Evolutionary conservation across 2,329 filamentous ascomycete species (phyloP), one percentile per base, ranked within the genome.

Genomic region (Spiromastix sp.): DNA sequence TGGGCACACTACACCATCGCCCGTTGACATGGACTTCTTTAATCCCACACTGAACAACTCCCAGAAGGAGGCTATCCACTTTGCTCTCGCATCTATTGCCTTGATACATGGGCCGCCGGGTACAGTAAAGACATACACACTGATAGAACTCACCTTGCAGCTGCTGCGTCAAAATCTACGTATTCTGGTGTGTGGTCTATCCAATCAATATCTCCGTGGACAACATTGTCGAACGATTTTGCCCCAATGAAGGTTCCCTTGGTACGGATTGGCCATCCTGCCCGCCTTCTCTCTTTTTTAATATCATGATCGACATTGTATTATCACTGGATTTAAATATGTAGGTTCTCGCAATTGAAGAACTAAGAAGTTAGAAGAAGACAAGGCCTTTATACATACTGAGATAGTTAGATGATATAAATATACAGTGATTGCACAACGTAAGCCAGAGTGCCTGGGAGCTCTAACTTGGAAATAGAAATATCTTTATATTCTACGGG

Each of bases 121-220:
- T 1, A 98, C 91, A 0, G 91, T 91, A 32, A 98, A 98, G 59
- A 98, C 91, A 0, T 89, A 96, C 55, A 96, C 91, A 0, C 65
- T 98, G 25, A 89, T 98, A 40, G 91, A 98, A 58, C 69, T 98
- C 9, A 93, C 96, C 41, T 68, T 93, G n/a, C 91, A 98, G 52
- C 66, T 96, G 47, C 67, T 93, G 36, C 79, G 79, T 52, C 74
- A 75, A 16, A 72, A 77, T 21, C 71, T 79, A 36, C 76, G 86
- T 1, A 68, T 96, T 8, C 70, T 96, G 2, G 89, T 96, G 11
- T 96, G 91, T 50, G 91, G 89, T 0, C 91, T 91, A 0, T 94
- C 85, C 19, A 98, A n/a, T n/a, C n/a, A n/a, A 98, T 55, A 87
- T 98, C 48, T 91, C 85, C 0, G 91, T 98, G 1, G 91, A 98